Base-by-base conservation (phyloP, 2,329 filamentous ascomycete genomes). In the Neonectria hederae region DNA sequence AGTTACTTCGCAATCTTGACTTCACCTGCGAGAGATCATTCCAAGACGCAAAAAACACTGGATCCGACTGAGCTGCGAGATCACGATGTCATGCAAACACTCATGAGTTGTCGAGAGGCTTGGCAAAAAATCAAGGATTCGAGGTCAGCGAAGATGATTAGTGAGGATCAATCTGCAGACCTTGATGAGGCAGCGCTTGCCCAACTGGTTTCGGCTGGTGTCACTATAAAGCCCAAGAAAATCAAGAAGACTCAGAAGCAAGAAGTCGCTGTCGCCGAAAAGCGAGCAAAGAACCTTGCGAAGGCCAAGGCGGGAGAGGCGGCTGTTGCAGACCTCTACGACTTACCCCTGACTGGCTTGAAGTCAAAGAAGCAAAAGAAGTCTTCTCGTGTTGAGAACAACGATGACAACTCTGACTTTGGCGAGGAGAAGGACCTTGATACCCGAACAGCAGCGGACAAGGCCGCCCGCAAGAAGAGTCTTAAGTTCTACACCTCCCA, bases 401-500 rank as follows among this genome's bases (percentile, higher is more conserved):
- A 80, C 24, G 86, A 87, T 55, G 88, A 91, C 65, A 87, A 92
- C 72, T 97, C 94, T 3, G 96, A 99, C 82, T 95, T 99, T 76
- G 96, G 95, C 72, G 96, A 99, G 74, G 94, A 97, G 77, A 90
- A 92, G 17, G 82, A 84, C 4, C 86, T 98, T 63, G 93, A 94
- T 58, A 89, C 90, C 11, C 86, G 89, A 65, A 89, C 95, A 65
- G 91, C 93, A 1, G 92, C 92, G 45, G 93, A 97, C 74, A 99
- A 99, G 81, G 92, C 90, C 0, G 87, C 89, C 64, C 92, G 92
- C 79, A 97, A 96, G 85, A 97, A 97, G 84, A 93, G 89, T 68
- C 87, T 99, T 62, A 92, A 94, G 67, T 99, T 99, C 84, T 99
- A 99, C 86, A 98, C 97, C 2, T 97, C 94, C 3, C 96, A 99